Conservation (phyloP, 306 rosid species). For the Ceratonia siliqua region DNA sequence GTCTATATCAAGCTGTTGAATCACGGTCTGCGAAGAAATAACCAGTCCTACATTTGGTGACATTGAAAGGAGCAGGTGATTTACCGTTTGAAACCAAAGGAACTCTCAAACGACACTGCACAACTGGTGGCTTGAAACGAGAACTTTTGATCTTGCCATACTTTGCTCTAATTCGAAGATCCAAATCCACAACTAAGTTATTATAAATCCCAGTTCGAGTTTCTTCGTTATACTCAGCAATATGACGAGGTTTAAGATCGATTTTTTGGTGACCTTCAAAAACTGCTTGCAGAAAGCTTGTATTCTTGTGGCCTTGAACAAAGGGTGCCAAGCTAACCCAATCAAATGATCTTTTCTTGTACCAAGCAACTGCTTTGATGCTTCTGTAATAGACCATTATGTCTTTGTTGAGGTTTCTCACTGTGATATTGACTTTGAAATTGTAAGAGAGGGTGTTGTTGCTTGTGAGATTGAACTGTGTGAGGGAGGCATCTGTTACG, state of each 20-base stretch:
- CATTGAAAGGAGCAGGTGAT: background rate
- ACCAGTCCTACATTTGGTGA: conserved; percentile 21
- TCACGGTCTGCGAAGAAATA: conserved; percentile 28
- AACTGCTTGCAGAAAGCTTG: conserved; percentile 19
- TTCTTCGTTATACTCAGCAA: conserved; percentile 37
- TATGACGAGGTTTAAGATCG: conserved; percentile 1
- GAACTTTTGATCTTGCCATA: background rate
- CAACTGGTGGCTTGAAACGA: conserved; percentile 17
- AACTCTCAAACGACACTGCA: conserved; percentile 39
- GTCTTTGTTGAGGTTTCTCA: conserved; percentile 38
- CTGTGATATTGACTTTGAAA: conserved; percentile 35
- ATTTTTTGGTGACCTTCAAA: conserved; percentile 32
- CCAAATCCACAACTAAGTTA: conserved; percentile 42
- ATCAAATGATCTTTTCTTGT: conserved; percentile 27
- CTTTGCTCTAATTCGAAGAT: conserved; percentile 25
- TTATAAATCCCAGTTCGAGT: conserved; percentile 25
- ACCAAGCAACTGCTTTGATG: conserved; percentile 30
- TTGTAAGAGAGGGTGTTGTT: conserved; percentile 35
- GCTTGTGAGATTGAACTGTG: conserved; percentile 39
- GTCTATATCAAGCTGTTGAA: background rate
- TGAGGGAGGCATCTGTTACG: conserved; percentile 33
- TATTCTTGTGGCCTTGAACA: conserved; percentile 47
- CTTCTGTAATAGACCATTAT: conserved; percentile 28
- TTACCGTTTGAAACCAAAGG: conserved; percentile 32
- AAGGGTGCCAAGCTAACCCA: conserved; percentile 31